These are phyloP conservation scores for Datisca glomerata DNA, from an alignment of 306 rosid genomes.

Conservation along the genomic window DNA sequence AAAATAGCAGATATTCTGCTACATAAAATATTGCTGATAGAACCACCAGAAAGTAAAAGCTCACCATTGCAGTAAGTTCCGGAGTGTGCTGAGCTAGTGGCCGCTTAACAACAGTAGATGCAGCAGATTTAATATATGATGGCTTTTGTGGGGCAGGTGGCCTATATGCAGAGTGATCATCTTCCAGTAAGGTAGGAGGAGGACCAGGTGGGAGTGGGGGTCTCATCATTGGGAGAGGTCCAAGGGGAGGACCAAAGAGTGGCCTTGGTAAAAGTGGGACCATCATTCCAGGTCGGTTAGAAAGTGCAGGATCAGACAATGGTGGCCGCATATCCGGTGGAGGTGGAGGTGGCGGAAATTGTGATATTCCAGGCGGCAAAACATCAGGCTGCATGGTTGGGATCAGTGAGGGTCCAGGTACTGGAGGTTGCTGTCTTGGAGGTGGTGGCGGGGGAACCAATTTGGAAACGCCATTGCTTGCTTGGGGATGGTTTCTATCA, in stretches of 20 bases:
- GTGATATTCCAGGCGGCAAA: slow-evolving; percentile 85
- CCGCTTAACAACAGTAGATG: slow-evolving; percentile 92
- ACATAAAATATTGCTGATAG: no score
- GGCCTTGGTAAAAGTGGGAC: slow-evolving; percentile 69
- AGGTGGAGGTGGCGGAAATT: slow-evolving; percentile 67
- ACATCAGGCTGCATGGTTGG: slow-evolving; percentile 61
- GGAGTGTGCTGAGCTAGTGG: slow-evolving; percentile 99
- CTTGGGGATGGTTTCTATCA: slow-evolving; percentile 32
- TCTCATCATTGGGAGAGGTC: slow-evolving; percentile 96
- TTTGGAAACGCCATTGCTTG: slow-evolving; percentile 46
- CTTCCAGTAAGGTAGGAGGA: slow-evolving; percentile 79
- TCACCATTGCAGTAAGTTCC: slow-evolving; percentile 94
- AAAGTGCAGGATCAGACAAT: slow-evolving; percentile 52
- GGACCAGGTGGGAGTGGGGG: slow-evolving; percentile 99
- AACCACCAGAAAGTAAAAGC: slow-evolving; percentile 8
- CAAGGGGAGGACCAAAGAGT: slow-evolving; percentile 93
- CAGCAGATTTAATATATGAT: slow-evolving; percentile 92
- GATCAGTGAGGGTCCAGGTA: slow-evolving; percentile 46
- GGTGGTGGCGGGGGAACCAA: slow-evolving; percentile 76
- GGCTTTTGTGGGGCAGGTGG: slow-evolving; percentile 59
- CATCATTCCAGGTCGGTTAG: slow-evolving; percentile 84
- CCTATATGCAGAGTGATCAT: slow-evolving; percentile 32
- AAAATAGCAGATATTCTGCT: no score
- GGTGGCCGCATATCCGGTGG: slow-evolving; percentile 82
- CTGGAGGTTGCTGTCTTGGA: slow-evolving; percentile 60